phyloP scores from a whole-genome alignment of 1,284 basidiomycete species.

The Takashimella koratensis region DNA sequence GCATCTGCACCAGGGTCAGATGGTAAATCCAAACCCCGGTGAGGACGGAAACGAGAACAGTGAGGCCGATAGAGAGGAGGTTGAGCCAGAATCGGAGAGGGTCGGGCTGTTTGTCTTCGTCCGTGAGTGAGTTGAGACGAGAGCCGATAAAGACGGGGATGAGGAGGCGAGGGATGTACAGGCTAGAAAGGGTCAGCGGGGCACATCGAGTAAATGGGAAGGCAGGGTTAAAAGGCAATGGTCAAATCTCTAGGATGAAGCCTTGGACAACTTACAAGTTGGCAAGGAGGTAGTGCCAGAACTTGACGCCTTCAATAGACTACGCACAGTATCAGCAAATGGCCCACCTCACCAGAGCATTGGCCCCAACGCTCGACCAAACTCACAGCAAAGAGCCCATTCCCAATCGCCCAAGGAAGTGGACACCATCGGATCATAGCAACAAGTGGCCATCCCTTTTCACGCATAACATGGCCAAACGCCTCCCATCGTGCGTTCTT shows the following conservation, averaged over 20 bases:
- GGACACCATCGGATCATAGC: conserved; percentile 50
- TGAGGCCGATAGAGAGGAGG: conserved; percentile 35
- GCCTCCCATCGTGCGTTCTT: conserved; percentile 47
- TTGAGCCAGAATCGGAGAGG: conserved; percentile 47
- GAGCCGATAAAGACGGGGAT: conserved; percentile 49
- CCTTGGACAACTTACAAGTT: conserved; percentile 29
- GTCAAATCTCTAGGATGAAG: background rate
- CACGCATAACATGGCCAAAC: conserved; percentile 47
- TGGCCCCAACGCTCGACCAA: too few relatives aligned
- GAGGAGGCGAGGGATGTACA: conserved; percentile 37
- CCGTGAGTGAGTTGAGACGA: conserved; percentile 39
- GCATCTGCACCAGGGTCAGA: conserved; percentile 46
- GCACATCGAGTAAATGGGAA: too few relatives aligned
- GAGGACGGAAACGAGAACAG: conserved; percentile 28
- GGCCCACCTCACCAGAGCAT: background rate
- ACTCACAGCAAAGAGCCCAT: conserved; percentile 48
- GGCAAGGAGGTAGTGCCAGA: conserved; percentile 46
- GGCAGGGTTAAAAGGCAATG: background rate
- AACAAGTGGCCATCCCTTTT: conserved; percentile 43
- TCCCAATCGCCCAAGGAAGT: conserved; percentile 46
- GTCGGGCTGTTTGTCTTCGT: conserved; percentile 22
- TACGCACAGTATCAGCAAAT: conserved; percentile 12
- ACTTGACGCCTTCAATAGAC: conserved; percentile 46
- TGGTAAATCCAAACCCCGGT: conserved; percentile 46
- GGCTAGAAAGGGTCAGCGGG: conserved; percentile 15